Evolutionary conservation across 345 rosid genomes (phyloP).

Genomic region (Brassica carinata): DNA sequence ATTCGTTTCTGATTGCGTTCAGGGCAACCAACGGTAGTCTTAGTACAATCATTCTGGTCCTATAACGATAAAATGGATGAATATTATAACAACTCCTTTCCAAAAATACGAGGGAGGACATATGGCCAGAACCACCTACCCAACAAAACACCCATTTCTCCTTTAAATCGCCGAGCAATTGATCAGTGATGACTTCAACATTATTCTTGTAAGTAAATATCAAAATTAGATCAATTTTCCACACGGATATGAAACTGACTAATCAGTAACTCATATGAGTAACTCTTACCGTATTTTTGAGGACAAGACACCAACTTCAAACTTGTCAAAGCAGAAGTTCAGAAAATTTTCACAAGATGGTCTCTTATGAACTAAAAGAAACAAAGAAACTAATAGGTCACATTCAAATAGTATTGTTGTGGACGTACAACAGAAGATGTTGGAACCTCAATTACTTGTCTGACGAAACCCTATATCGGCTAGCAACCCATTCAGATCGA

Average conservation of each 20-base stretch:
- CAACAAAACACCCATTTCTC: not conserved
- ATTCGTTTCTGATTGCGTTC: not conserved
- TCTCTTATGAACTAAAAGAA: constrained; percentile 27
- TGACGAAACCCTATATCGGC: constrained; percentile 48
- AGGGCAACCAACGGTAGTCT: not conserved
- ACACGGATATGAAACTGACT: no score
- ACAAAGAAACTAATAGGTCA: no score
- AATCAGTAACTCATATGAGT: not conserved
- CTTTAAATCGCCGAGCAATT: not conserved
- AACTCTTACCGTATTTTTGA: not conserved
- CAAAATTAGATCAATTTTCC: not conserved
- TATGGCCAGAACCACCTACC: not conserved
- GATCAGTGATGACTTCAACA: not conserved
- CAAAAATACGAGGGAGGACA: not conserved
- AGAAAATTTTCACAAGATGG: constrained; percentile 47
- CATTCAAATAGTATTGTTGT: no score
- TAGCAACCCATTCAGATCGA: constrained; percentile 81
- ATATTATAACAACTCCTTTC: not conserved
- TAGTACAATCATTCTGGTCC: not conserved
- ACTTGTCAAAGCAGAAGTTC: constrained; percentile 52
- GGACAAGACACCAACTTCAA: constrained; percentile 54
- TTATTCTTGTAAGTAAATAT: not conserved
- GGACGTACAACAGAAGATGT: no score
- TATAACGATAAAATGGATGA: not conserved
- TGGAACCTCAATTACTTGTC: not conserved